Evolutionary conservation across 176 grass and related monocot species (phyloP).

Genomic region (Oryza punctata): DNA sequence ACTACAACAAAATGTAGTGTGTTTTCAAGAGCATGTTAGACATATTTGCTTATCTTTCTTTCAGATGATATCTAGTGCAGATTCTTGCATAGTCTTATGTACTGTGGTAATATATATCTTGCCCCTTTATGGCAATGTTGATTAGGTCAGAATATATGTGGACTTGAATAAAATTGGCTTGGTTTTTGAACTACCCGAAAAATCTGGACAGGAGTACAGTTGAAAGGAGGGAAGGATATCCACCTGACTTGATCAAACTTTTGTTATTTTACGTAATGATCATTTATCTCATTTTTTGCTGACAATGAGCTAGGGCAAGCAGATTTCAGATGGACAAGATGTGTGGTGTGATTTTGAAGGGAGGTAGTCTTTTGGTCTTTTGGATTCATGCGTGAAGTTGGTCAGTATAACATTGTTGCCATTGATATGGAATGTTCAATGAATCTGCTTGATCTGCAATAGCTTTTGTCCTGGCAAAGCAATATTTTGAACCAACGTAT

Average conservation of each 20-base stretch:
- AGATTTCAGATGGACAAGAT: background rate
- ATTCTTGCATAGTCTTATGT: too few species aligned
- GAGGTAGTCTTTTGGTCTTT: too few species aligned
- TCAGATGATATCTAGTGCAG: too few species aligned
- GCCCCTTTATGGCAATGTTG: background rate
- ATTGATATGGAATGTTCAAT: too few species aligned
- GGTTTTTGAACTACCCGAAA: background rate
- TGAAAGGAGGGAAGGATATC: background rate
- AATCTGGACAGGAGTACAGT: background rate
- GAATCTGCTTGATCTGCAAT: too few species aligned
- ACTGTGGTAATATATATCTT: background rate
- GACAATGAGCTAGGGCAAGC: background rate
- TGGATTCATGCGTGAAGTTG: too few species aligned
- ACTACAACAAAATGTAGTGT: background rate
- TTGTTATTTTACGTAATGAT: background rate
- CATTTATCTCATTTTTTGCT: slow-evolving; percentile 1
- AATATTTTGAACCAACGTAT: too few species aligned
- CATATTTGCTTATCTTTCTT: too few species aligned
- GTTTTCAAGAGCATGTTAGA: background rate
- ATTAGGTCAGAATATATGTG: background rate
- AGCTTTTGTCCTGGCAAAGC: too few species aligned
- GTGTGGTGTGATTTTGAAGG: background rate
- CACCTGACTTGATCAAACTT: background rate
- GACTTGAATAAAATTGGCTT: background rate
- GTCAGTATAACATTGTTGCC: too few species aligned